These are phyloP conservation scores for Suillus discolor DNA, from an alignment of 768 basidiomycete genomes.

Conservation along the genomic window DNA sequence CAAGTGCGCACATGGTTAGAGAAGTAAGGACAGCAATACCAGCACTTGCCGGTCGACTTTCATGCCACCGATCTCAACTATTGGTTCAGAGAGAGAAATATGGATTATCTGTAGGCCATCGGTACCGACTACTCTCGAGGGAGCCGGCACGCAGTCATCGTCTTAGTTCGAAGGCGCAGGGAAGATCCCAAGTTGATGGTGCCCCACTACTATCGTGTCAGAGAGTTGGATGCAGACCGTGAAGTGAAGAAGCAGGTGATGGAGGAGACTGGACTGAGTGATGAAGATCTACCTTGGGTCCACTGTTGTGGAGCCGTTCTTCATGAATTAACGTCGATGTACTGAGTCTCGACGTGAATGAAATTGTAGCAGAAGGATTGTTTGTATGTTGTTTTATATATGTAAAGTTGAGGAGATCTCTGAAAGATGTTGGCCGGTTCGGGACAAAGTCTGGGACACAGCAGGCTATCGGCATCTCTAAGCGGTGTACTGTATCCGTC, in stretches of 20 bases:
- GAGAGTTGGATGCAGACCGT: neutral
- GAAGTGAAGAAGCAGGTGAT: conserved; percentile 1
- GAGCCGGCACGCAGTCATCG: neutral
- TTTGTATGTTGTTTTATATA: neutral
- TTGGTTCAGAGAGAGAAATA: neutral
- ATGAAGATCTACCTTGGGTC: neutral
- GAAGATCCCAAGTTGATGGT: conserved; percentile 3
- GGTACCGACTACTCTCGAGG: neutral
- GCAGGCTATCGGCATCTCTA: too few species aligned
- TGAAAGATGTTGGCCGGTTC: too few species aligned
- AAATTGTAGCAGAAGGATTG: neutral
- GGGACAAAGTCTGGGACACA: too few species aligned
- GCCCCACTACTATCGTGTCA: neutral
- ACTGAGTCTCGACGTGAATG: neutral
- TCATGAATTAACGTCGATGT: neutral
- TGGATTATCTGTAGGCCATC: neutral
- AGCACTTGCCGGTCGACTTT: too few species aligned
- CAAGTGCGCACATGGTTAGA: neutral
- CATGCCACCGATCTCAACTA: neutral
- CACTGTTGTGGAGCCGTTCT: conserved; percentile 1
- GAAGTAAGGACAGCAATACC: neutral
- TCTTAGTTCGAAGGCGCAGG: neutral
- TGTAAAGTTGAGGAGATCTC: too few species aligned
- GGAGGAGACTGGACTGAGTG: neutral
- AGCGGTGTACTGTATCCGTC: too few species aligned